Conservation (phyloP, 805 yeast genomes). For the Candida orba region DNA sequence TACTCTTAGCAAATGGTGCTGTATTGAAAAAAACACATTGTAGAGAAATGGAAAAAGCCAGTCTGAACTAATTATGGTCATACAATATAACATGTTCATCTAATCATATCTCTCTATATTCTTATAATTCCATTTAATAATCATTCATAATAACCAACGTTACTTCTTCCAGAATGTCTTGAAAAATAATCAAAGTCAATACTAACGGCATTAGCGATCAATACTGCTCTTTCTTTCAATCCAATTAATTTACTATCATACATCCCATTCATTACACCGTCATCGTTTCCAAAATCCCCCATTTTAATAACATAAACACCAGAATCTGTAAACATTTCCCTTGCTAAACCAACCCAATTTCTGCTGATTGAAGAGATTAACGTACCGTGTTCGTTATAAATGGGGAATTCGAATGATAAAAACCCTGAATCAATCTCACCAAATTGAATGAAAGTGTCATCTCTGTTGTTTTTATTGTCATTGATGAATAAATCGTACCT, state of each 20-base stretch:
- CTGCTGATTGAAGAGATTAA: conserved; percentile 77
- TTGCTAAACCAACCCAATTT: conserved; percentile 91
- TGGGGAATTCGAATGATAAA: conserved; percentile 80
- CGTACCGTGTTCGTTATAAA: conserved; percentile 46
- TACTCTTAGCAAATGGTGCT: too few species aligned
- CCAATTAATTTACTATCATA: conserved; percentile 43
- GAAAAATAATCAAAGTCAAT: conserved; percentile 96
- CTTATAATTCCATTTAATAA: too few species aligned
- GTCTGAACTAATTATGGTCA: too few species aligned
- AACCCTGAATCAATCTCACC: conserved; percentile 86
- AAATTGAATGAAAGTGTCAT: conserved; percentile 55
- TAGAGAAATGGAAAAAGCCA: too few species aligned
- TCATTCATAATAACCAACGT: conserved; percentile 2
- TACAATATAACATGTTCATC: too few species aligned
- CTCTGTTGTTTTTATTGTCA: background rate
- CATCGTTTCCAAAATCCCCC: conserved; percentile 50
- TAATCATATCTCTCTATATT: too few species aligned
- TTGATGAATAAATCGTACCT: conserved; percentile 63
- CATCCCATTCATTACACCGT: background rate
- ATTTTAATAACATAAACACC: conserved; percentile 85
- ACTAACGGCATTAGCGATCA: conserved; percentile 83
- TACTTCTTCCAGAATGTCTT: conserved; percentile 60
- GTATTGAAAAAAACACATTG: too few species aligned
- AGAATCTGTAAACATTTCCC: conserved; percentile 91
- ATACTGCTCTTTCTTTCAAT: conserved; percentile 76